Conservation (phyloP, 768 basidiomycete species). For the Kwoniella dendrophila region DNA sequence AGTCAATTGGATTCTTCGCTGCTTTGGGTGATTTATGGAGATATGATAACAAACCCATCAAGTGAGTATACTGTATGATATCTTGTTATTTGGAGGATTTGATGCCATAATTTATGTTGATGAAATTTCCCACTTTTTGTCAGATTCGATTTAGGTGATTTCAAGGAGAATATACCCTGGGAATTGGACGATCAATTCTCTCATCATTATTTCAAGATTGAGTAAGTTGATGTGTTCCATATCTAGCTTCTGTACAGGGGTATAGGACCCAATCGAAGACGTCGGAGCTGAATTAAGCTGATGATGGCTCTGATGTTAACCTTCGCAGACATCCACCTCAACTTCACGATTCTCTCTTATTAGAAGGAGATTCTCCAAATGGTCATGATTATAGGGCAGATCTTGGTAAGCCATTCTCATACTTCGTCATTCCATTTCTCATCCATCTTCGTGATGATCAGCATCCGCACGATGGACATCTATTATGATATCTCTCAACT, state of each 20-base stretch:
- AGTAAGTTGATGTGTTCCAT: not conserved
- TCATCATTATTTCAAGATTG: not conserved
- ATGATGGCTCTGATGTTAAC: too few species aligned
- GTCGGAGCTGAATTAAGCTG: not conserved
- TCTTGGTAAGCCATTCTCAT: slow-evolving; percentile 9
- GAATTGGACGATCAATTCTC: slow-evolving; percentile 10
- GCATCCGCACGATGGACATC: not conserved
- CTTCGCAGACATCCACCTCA: slow-evolving; percentile 8
- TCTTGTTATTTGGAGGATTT: too few species aligned
- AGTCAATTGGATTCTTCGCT: slow-evolving; percentile 18
- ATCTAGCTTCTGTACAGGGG: not conserved
- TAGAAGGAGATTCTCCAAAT: slow-evolving; percentile 13
- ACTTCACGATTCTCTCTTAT: slow-evolving; percentile 2
- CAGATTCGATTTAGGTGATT: slow-evolving; percentile 18
- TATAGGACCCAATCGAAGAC: not conserved
- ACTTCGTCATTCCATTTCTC: not conserved
- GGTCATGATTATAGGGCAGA: slow-evolving; percentile 16
- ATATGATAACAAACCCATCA: slow-evolving; percentile 11
- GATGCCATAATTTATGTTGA: too few species aligned
- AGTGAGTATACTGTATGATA: slow-evolving; percentile 3
- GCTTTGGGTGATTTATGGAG: slow-evolving; percentile 15
- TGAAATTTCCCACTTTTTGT: not conserved
- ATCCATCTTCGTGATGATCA: not conserved
- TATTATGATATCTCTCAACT: too few species aligned
- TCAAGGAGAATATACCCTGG: slow-evolving; percentile 10